Evolutionary conservation across 2,329 filamentous ascomycete species (phyloP).

Genomic region (Xylaria sp.): DNA sequence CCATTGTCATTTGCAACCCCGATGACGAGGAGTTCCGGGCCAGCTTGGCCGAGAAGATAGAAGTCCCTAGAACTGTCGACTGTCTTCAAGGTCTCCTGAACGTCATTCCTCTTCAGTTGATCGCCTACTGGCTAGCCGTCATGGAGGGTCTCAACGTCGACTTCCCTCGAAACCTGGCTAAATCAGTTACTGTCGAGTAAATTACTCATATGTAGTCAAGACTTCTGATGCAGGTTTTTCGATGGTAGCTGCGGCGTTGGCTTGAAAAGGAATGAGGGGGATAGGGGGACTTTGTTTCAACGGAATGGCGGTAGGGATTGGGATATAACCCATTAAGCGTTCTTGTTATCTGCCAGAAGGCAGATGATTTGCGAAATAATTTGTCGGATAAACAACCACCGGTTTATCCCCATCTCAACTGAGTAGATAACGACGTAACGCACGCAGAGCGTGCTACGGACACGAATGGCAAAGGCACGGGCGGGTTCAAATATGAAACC

Average conservation of each 20-base stretch:
- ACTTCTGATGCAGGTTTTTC: constrained; percentile 16
- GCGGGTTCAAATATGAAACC: not conserved
- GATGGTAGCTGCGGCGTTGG: constrained; percentile 24
- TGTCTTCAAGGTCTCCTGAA: constrained; percentile 94
- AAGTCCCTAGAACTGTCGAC: constrained; percentile 93
- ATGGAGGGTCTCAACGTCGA: constrained; percentile 95
- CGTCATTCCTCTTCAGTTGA: constrained; percentile 93
- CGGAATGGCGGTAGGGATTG: constrained; percentile 20
- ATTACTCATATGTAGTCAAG: constrained; percentile 16
- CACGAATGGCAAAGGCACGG: not conserved
- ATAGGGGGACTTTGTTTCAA: constrained; percentile 16
- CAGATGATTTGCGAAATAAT: constrained; percentile 16
- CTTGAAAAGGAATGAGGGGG: constrained; percentile 12
- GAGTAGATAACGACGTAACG: not conserved
- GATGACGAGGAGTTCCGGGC: constrained; percentile 82
- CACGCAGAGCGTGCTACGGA: constrained; percentile 1
- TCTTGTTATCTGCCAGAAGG: constrained; percentile 14
- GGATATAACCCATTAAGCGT: constrained; percentile 23
- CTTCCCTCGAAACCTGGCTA: constrained; percentile 97
- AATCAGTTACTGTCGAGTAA: constrained; percentile 98
- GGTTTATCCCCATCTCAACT: constrained; percentile 3
- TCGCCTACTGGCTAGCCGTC: constrained; percentile 98
- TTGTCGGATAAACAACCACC: constrained; percentile 12
- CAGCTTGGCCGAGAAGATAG: constrained; percentile 90
- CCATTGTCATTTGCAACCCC: constrained; percentile 97